phyloP scores from a whole-genome alignment of 192 early-diverging fungal species.

The Phycomyces nitens region DNA sequence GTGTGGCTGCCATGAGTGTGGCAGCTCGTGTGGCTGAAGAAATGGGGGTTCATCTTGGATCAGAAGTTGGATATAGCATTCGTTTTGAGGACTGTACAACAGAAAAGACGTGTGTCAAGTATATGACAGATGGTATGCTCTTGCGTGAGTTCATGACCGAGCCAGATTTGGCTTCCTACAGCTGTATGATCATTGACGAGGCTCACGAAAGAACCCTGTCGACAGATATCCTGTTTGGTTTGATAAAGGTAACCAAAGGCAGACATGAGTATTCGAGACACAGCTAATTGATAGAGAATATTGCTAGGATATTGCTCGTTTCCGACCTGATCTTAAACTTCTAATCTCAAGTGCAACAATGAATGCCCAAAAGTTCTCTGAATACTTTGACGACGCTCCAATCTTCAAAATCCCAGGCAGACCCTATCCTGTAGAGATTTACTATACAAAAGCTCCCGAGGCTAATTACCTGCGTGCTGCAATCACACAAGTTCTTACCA shows the following conservation, averaged over 20 bases:
- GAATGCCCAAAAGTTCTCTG: slow-evolving; percentile 94
- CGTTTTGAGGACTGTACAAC: slow-evolving; percentile 97
- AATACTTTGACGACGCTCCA: slow-evolving; percentile 92
- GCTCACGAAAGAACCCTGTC: slow-evolving; percentile 96
- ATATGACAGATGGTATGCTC: slow-evolving; percentile 99
- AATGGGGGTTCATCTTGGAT: slow-evolving; percentile 88
- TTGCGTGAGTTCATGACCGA: slow-evolving; percentile 97
- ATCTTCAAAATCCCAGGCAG: slow-evolving; percentile 95
- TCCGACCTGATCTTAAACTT: slow-evolving; percentile 89
- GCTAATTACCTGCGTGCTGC: slow-evolving; percentile 95
- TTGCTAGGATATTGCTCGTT: slow-evolving; percentile 77
- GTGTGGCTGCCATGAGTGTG: slow-evolving; percentile 98
- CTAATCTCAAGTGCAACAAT: slow-evolving; percentile 97
- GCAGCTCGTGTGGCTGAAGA: slow-evolving; percentile 97
- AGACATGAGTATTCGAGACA: not conserved
- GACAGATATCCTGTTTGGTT: slow-evolving; percentile 94
- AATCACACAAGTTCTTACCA: slow-evolving; percentile 88
- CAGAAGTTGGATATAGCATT: slow-evolving; percentile 95
- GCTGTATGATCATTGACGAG: slow-evolving; percentile 96
- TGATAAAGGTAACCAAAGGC: slow-evolving; percentile 66
- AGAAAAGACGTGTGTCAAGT: slow-evolving; percentile 92
- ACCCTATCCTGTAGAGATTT: slow-evolving; percentile 89
- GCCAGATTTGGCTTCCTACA: slow-evolving; percentile 87
- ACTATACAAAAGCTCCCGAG: slow-evolving; percentile 94
- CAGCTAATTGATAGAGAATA: too few species aligned